Conservation (phyloP, 169 alveolate species). For the Eimeria tenella region DNA sequence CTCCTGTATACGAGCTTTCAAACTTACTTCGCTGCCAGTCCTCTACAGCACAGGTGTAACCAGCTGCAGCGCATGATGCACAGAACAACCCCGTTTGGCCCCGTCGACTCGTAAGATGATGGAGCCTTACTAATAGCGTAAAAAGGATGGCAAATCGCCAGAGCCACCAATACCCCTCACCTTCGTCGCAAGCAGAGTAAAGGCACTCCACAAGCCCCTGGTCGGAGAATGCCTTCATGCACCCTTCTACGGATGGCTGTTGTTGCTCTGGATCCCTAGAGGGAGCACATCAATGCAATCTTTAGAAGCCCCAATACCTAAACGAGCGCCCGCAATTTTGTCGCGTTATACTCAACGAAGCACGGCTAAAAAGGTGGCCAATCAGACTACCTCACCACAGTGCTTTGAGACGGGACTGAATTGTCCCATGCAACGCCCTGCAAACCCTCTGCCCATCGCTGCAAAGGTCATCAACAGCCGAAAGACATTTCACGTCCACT, state of each 20-base stretch:
- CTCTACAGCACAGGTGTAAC: constrained; percentile 50
- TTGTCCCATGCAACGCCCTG: constrained; percentile 10
- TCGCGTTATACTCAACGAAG: not conserved
- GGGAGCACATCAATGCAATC: not conserved
- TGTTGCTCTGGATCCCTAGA: constrained; percentile 64
- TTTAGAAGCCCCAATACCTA: not conserved
- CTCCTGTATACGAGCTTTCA: not conserved
- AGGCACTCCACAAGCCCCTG: constrained; percentile 61
- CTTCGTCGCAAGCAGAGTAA: constrained; percentile 61
- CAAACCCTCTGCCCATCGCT: constrained; percentile 57
- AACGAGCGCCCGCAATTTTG: no score
- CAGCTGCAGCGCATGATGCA: constrained; percentile 43
- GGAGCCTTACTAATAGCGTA: not conserved
- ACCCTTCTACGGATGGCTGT: constrained; percentile 23
- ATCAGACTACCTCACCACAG: constrained; percentile 35
- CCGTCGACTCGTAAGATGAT: no score
- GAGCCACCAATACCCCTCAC: not conserved
- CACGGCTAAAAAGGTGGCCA: not conserved
- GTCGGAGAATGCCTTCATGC: constrained; percentile 52
- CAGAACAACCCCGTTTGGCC: not conserved
- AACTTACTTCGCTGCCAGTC: constrained; percentile 24
- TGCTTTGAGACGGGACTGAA: constrained; percentile 26
- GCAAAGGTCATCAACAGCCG: constrained; percentile 55
- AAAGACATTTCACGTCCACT: constrained; percentile 49
- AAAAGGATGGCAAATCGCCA: no score